These are phyloP conservation scores for Euphrasia arctica DNA, from an alignment of 305 asterid genomes.

Conservation along the genomic window DNA sequence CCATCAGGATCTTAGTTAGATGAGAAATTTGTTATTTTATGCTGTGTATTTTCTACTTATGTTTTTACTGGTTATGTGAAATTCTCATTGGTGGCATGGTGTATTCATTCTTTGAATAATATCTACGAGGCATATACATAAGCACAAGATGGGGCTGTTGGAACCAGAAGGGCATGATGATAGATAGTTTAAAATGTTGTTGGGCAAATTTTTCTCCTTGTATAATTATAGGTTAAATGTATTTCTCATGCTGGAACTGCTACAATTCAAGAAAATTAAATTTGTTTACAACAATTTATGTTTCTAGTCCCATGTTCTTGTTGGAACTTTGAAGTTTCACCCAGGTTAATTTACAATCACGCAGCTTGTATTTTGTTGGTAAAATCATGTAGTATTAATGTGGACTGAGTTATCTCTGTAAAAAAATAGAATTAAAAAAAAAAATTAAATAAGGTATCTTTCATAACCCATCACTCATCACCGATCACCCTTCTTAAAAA, in stretches of 20 bases:
- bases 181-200: constrained; percentile 1
- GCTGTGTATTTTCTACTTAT: neutral
- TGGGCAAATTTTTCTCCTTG: constrained; percentile 8
- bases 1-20: constrained; percentile 20
- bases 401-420: constrained; percentile 1
- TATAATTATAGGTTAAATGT: neutral
- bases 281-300: neutral
- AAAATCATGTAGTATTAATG: neutral
- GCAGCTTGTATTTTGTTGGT: constrained; percentile 4
- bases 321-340: constrained; percentile 1
- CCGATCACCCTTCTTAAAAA: neutral
- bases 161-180: constrained; percentile 17
- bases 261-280: constrained; percentile 10
- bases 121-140: neutral
- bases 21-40: constrained; percentile 8
- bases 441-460: neutral
- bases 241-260: neutral
- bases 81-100: neutral
- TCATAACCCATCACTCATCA: neutral
- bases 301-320: neutral
- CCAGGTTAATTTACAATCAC: constrained; percentile 10
- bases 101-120: constrained; percentile 8
- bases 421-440: no score
- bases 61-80: constrained; percentile 11
- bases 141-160: constrained; percentile 4